phyloP scores from a whole-genome alignment of 176 grass and related monocot genomes.

The Panicum miliaceum region DNA sequence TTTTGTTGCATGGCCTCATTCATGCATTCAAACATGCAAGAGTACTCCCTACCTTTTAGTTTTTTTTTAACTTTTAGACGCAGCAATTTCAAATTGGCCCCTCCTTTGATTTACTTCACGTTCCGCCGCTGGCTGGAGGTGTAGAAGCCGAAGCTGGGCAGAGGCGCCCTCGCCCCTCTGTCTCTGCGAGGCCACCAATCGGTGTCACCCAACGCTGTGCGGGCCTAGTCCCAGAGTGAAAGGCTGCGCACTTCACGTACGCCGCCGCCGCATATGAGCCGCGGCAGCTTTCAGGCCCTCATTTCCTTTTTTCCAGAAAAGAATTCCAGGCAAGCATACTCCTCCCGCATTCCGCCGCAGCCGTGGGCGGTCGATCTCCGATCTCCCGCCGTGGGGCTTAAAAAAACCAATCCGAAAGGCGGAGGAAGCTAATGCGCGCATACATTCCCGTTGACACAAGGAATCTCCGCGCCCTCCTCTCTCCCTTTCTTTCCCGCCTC shows the following conservation, averaged over 20 bases:
- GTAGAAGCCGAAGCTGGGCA: no score
- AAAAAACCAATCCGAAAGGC: neutral
- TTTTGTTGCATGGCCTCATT: no score
- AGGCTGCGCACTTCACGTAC: neutral
- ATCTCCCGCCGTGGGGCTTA: slow-evolving; percentile 14
- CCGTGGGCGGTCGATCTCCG: neutral
- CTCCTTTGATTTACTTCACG: no score
- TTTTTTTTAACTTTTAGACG: no score
- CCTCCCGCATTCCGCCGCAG: slow-evolving; percentile 49
- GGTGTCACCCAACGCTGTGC: no score
- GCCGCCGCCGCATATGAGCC: slow-evolving; percentile 6
- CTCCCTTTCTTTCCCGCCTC: slow-evolving; percentile 26
- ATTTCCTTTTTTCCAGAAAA: neutral
- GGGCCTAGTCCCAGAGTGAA: neutral
- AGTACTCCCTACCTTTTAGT: no score
- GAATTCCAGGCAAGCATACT: slow-evolving; percentile 53
- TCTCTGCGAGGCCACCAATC: no score
- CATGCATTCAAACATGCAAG: no score
- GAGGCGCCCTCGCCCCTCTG: no score
- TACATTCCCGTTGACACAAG: slow-evolving; percentile 65
- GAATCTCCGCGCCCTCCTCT: slow-evolving; percentile 53
- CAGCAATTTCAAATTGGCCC: no score
- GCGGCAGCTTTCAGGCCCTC: slow-evolving; percentile 25
- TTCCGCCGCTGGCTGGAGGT: no score
- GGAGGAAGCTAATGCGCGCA: slow-evolving; percentile 27